A percentile compares a stretch with the other conserved stretches of the same genome.
phyloP scores from a whole-genome alignment of 768 basidiomycete genomes.

The Kwoniella newhampshirensis region DNA sequence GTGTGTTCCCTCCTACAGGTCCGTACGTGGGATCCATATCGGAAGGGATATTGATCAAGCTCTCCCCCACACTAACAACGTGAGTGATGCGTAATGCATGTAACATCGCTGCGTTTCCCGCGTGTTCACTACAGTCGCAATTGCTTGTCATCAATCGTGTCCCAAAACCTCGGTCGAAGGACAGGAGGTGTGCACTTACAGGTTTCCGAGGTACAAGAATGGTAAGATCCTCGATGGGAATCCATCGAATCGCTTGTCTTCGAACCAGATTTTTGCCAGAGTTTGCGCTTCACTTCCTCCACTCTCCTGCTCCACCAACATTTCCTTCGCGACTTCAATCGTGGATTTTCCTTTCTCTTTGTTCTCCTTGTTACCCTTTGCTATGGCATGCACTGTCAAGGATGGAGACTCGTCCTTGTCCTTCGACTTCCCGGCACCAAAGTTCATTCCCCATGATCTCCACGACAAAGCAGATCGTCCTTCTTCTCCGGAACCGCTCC shows the following conservation, averaged over 20 bases:
- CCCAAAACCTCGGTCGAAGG: too few relatives aligned
- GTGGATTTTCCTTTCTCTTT: slow-evolving; percentile 3
- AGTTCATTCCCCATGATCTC: slow-evolving; percentile 29
- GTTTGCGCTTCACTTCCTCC: slow-evolving; percentile 21
- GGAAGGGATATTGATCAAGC: slow-evolving; percentile 65
- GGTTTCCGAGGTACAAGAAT: slow-evolving; percentile 88
- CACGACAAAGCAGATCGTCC: slow-evolving; percentile 3
- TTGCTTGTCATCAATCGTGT: too few relatives aligned
- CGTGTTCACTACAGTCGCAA: slow-evolving; percentile 75
- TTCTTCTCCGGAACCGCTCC: too few relatives aligned
- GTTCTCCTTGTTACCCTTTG: slow-evolving; percentile 1
- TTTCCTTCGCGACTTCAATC: slow-evolving; percentile 25
- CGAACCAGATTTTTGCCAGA: slow-evolving; percentile 77
- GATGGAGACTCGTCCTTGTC: background rate
- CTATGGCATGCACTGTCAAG: background rate
- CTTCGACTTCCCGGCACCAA: slow-evolving; percentile 3
- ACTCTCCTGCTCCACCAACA: slow-evolving; percentile 26
- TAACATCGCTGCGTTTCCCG: slow-evolving; percentile 91
- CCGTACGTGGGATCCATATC: slow-evolving; percentile 58
- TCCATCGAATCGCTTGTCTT: slow-evolving; percentile 88
- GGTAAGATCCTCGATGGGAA: slow-evolving; percentile 91
- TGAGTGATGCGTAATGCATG: slow-evolving; percentile 94
- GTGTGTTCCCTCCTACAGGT: slow-evolving; percentile 51
- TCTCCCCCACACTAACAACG: slow-evolving; percentile 95
- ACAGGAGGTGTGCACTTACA: slow-evolving; percentile 77